Evolutionary conservation across 805 yeast species (phyloP), one percentile per base, ranked within the genome.

Genomic region (Candida arabinofermentans): DNA sequence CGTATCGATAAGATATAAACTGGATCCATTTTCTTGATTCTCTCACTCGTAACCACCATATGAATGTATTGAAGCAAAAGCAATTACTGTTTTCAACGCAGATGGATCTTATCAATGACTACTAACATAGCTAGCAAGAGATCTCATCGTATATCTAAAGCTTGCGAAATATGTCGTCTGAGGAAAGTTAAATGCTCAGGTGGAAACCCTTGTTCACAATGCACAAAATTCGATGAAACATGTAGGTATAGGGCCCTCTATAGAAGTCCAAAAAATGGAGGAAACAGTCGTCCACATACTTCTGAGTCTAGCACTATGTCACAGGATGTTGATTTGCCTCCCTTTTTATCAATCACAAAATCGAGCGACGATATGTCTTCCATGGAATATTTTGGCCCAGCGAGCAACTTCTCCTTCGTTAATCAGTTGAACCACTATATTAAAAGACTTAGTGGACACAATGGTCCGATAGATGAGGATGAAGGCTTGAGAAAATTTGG

Each of bases 371-470:
- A 44, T n/a, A 36, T 35, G 10, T 44, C 46, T 3, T 23, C 46
- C 3, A 34, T 46, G 43, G 57, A 55, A 34, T 55, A 52, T 30
- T 55, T 51, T 50, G 59, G 59, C 4, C 49, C 59, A 5, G 50
- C 57, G 6, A 48, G 54, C 40, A 55, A 55, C 32, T 49, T 47
- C 26, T 46, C 58, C 6, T 54, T 55, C 44, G 55, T 55, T 12
- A 55, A 47, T 30, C 57, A 55, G 22, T 35, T 55, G 34, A 52
- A 55, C 37, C 48, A 52, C 32, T 50, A 48, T 27, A 30, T 55
- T 16, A 36, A 24, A 24, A 22, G 18, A 4, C 23, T 40, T 10
- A 36, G 41, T 33, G 33, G 50, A 37, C 19, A 38, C 21, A 9
- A 39, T 13, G 35, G 14, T 7, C 35, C 42, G 5, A 39, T 24